phyloP scores from a whole-genome alignment of 768 basidiomycete species.

The Strobilomyces echinocephalus region DNA sequence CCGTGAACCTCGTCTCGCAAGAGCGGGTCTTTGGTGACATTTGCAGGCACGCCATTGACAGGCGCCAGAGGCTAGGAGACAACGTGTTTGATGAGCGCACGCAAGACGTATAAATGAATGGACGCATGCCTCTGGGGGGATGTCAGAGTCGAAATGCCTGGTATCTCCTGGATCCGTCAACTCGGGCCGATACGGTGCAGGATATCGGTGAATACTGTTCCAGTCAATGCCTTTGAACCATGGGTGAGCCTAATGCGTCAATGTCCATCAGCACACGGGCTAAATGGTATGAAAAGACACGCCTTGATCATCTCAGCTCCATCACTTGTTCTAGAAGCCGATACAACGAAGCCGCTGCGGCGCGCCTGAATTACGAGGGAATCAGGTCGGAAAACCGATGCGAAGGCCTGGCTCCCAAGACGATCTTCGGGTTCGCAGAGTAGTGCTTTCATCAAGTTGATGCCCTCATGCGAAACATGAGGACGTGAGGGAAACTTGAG shows the following conservation, averaged over 20 bases:
- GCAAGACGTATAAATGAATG: slow-evolving; percentile 24
- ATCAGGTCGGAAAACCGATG: slow-evolving; percentile 70
- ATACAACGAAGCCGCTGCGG: slow-evolving; percentile 64
- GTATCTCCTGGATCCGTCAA: slow-evolving; percentile 82
- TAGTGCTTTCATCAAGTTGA: slow-evolving; percentile 81
- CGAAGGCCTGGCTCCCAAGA: slow-evolving; percentile 68
- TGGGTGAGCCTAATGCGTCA: slow-evolving; percentile 58
- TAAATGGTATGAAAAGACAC: slow-evolving; percentile 18
- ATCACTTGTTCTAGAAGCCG: slow-evolving; percentile 55
- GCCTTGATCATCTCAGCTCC: slow-evolving; percentile 92
- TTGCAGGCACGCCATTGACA: slow-evolving; percentile 77
- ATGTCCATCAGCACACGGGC: slow-evolving; percentile 15
- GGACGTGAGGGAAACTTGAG: slow-evolving; percentile 85
- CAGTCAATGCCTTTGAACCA: slow-evolving; percentile 94
- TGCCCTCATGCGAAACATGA: slow-evolving; percentile 79
- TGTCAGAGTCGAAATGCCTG: slow-evolving; percentile 91
- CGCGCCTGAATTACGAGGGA: slow-evolving; percentile 70
- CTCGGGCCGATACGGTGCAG: slow-evolving; percentile 87
- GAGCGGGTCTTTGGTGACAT: slow-evolving; percentile 86
- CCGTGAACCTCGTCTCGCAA: slow-evolving; percentile 84
- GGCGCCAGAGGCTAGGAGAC: slow-evolving; percentile 74
- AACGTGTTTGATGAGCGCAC: slow-evolving; percentile 29
- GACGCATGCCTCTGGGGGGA: slow-evolving; percentile 74
- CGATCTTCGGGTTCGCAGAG: slow-evolving; percentile 96
- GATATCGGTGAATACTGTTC: slow-evolving; percentile 75